These are phyloP conservation scores for Trichomonascaceae sp. DNA, from an alignment of 1,139 yeast species.

Conservation along the genomic window DNA sequence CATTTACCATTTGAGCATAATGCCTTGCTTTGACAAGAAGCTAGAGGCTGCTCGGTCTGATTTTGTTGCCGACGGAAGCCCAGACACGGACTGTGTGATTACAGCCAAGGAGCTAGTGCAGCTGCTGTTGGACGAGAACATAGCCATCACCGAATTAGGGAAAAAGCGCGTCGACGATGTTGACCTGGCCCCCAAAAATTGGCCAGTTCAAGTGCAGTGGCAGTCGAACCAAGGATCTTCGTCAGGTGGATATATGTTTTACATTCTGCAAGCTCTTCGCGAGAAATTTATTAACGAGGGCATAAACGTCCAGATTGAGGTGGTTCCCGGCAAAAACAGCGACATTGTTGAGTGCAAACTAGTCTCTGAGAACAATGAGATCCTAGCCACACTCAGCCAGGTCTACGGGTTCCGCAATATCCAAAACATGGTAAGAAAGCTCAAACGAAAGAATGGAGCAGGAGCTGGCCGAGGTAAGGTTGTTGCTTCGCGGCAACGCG, in stretches of 20 bases:
- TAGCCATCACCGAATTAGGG: slow-evolving; percentile 13
- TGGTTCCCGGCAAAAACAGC: slow-evolving; percentile 50
- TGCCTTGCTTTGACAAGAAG: slow-evolving; percentile 97
- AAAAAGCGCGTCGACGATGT: slow-evolving; percentile 4
- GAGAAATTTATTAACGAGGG: too few species aligned
- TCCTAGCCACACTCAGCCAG: slow-evolving; percentile 56
- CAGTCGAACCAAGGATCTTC: slow-evolving; percentile 55
- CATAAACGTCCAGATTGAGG: slow-evolving; percentile 12
- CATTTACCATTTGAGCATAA: slow-evolving; percentile 68
- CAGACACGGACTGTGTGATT: slow-evolving; percentile 86
- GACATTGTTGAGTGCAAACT: slow-evolving; percentile 66
- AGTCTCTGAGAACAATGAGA: slow-evolving; percentile 25
- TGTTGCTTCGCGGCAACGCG: slow-evolving; percentile 8
- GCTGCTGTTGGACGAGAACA: slow-evolving; percentile 41
- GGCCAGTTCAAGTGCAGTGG: slow-evolving; percentile 62
- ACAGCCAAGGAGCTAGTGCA: slow-evolving; percentile 82
- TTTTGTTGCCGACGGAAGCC: slow-evolving; percentile 24
- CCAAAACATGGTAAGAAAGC: slow-evolving; percentile 78
- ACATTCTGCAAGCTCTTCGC: slow-evolving; percentile 21
- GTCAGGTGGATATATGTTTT: slow-evolving; percentile 67
- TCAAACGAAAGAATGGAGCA: slow-evolving; percentile 28
- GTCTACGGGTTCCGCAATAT: slow-evolving; percentile 90
- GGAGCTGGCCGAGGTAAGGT: slow-evolving; percentile 25
- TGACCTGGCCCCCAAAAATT: slow-evolving; percentile 35
- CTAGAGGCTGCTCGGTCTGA: slow-evolving; percentile 88